Percentiles rank a stretch among this genome's conserved stretches.
phyloP scores from a whole-genome alignment of 2,329 filamentous ascomycete genomes.

The Monosporascus ibericus region DNA sequence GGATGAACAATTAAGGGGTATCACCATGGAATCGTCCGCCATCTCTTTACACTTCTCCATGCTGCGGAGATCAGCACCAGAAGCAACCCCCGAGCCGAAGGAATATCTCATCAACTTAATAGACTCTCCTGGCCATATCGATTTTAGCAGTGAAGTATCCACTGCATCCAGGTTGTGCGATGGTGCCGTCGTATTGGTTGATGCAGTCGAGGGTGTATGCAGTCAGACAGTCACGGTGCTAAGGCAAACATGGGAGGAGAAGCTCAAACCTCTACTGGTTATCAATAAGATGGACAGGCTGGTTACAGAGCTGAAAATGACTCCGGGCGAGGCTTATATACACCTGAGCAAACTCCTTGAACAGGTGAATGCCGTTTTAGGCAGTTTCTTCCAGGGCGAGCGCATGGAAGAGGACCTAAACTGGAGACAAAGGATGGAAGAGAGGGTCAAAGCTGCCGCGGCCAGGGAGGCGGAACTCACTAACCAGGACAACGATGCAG shows the following conservation, averaged over 20 bases:
- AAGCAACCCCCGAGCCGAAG: slow-evolving; percentile 63
- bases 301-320: slow-evolving; percentile 92
- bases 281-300: slow-evolving; percentile 98
- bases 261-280: slow-evolving; percentile 86
- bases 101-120: slow-evolving; percentile 97
- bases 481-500: slow-evolving; percentile 42
- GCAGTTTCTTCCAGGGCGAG: slow-evolving; percentile 96
- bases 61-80: slow-evolving; percentile 65
- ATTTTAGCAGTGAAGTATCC: slow-evolving; percentile 97
- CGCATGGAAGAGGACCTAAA: slow-evolving; percentile 97
- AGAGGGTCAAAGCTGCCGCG: slow-evolving; percentile 67
- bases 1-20: slow-evolving; percentile 91
- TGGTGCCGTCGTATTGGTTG: slow-evolving; percentile 87
- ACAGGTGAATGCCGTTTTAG: slow-evolving; percentile 94
- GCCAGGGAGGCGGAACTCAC: slow-evolving; percentile 48
- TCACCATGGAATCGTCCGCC: slow-evolving; percentile 99
- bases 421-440: slow-evolving; percentile 91
- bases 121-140: slow-evolving; percentile 95
- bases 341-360: slow-evolving; percentile 87
- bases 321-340: slow-evolving; percentile 77
- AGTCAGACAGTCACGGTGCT: slow-evolving; percentile 97
- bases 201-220: slow-evolving; percentile 96
- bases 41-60: slow-evolving; percentile 96
- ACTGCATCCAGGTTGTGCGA: slow-evolving; percentile 92
- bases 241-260: slow-evolving; percentile 91